These are phyloP conservation scores for Mycena pura DNA, from an alignment of 768 basidiomycete genomes.

Conservation along the genomic window DNA sequence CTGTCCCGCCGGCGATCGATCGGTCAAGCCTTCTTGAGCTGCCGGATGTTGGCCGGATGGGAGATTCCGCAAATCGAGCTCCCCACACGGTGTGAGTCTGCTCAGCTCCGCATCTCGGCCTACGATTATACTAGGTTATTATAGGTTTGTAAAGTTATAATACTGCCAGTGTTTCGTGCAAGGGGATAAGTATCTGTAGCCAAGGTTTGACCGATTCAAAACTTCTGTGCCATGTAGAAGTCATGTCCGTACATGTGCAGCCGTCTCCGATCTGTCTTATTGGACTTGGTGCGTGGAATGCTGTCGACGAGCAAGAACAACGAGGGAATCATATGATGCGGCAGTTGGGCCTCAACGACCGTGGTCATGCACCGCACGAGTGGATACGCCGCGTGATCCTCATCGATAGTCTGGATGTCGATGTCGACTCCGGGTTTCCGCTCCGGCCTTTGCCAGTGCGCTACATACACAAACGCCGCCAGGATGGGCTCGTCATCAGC, in stretches of 20 bases:
- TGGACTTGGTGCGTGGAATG: slow-evolving; percentile 7
- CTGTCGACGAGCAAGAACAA: slow-evolving; percentile 2
- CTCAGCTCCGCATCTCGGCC: too few species aligned
- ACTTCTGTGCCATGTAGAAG: background rate
- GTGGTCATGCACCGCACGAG: background rate
- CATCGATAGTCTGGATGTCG: slow-evolving; percentile 2
- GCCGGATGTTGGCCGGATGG: too few species aligned
- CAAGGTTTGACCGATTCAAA: background rate
- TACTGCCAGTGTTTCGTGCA: too few species aligned
- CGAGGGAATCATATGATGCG: too few species aligned
- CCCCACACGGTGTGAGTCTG: too few species aligned
- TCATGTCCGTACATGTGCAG: slow-evolving; percentile 5
- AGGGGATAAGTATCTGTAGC: too few species aligned
- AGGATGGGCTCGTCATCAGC: background rate
- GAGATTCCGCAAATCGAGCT: too few species aligned
- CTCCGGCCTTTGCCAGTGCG: too few species aligned
- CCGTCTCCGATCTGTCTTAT: slow-evolving; percentile 6
- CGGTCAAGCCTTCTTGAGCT: too few species aligned
- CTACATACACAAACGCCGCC: background rate
- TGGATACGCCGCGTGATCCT: background rate
- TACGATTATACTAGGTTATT: too few species aligned
- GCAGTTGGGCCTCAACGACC: background rate
- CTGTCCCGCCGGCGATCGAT: too few species aligned
- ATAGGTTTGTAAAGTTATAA: too few species aligned
- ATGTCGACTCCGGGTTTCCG: background rate